A percentile compares a stretch with the other conserved stretches of the same genome.
Conservation (phyloP, 2,329 filamentous ascomycete species). For the Fusarium sarcochroum region DNA sequence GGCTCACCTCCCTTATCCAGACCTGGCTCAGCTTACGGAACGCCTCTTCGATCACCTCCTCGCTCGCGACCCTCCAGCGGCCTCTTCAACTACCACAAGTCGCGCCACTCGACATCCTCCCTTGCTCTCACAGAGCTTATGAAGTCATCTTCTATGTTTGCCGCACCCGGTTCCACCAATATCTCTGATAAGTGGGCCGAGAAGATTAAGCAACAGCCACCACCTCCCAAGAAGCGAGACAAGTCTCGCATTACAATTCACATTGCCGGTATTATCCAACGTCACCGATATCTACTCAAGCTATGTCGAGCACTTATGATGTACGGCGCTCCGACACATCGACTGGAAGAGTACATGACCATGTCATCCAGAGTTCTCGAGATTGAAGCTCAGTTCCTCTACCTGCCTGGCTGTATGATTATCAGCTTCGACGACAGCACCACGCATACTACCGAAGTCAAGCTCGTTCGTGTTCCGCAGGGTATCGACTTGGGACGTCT, state of each 20-base stretch:
- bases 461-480: conserved; percentile 77
- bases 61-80: conserved; percentile 56
- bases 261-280: conserved; percentile 78
- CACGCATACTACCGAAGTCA: conserved; percentile 85
- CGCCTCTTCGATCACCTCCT: conserved; percentile 49
- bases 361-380: conserved; percentile 92
- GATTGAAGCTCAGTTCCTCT: conserved; percentile 90
- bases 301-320: conserved; percentile 90
- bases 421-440: conserved; percentile 85
- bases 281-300: conserved; percentile 86
- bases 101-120: conserved; percentile 59
- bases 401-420: conserved; percentile 94
- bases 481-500: conserved; percentile 82
- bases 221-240: conserved; percentile 55
- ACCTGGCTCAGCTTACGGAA: conserved; percentile 56
- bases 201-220: conserved; percentile 57
- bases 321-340: conserved; percentile 91
- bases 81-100: conserved; percentile 59
- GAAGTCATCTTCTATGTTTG: conserved; percentile 68
- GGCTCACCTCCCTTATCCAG: conserved; percentile 59
- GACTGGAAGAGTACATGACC: conserved; percentile 90
- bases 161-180: conserved; percentile 61
- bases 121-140: conserved; percentile 65
- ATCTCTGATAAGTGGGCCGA: conserved; percentile 61
- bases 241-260: conserved; percentile 66